A percentile compares a stretch with the other conserved stretches of the same genome.
phyloP scores from a whole-genome alignment of 2,329 filamentous ascomycete genomes.

The Cyanodermella asteris region DNA sequence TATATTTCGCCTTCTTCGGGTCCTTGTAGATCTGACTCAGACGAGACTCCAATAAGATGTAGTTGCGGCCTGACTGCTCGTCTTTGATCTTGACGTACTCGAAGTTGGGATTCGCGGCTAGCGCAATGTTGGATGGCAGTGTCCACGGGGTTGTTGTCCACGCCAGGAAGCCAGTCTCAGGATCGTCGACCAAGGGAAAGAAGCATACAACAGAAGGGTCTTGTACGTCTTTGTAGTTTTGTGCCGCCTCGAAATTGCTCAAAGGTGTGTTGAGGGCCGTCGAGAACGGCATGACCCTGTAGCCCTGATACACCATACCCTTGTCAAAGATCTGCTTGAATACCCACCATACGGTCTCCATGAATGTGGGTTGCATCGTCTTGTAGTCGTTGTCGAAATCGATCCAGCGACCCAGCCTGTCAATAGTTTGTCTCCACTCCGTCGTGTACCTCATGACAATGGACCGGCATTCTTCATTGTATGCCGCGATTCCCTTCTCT shows the following conservation, averaged over 20 bases:
- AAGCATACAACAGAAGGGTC: slow-evolving; percentile 78
- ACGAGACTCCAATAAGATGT: slow-evolving; percentile 63
- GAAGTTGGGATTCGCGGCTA: slow-evolving; percentile 61
- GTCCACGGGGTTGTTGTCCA: slow-evolving; percentile 90
- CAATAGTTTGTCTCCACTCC: slow-evolving; percentile 77
- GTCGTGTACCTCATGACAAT: slow-evolving; percentile 81
- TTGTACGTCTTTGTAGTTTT: slow-evolving; percentile 85
- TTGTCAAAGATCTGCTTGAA: slow-evolving; percentile 89
- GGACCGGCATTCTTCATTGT: slow-evolving; percentile 75
- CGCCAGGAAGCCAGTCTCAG: slow-evolving; percentile 52
- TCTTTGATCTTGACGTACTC: slow-evolving; percentile 78
- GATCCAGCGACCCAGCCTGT: slow-evolving; percentile 81
- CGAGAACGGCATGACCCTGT: slow-evolving; percentile 87
- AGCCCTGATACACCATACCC: slow-evolving; percentile 69
- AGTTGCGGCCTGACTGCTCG: slow-evolving; percentile 60
- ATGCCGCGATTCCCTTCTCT: slow-evolving; percentile 66
- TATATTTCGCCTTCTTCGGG: slow-evolving; percentile 84
- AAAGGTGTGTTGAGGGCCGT: slow-evolving; percentile 74
- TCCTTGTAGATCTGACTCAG: slow-evolving; percentile 78
- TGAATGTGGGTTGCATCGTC: slow-evolving; percentile 89
- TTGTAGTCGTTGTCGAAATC: slow-evolving; percentile 98
- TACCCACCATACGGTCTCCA: slow-evolving; percentile 94
- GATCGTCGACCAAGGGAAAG: slow-evolving; percentile 62
- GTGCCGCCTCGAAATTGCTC: slow-evolving; percentile 82
- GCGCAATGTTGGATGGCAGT: slow-evolving; percentile 54